Evolutionary conservation across 371 early-diverging fungal species (phyloP), one percentile per base, ranked within the genome.

Genomic region (Syncephalastrum racemosum): DNA sequence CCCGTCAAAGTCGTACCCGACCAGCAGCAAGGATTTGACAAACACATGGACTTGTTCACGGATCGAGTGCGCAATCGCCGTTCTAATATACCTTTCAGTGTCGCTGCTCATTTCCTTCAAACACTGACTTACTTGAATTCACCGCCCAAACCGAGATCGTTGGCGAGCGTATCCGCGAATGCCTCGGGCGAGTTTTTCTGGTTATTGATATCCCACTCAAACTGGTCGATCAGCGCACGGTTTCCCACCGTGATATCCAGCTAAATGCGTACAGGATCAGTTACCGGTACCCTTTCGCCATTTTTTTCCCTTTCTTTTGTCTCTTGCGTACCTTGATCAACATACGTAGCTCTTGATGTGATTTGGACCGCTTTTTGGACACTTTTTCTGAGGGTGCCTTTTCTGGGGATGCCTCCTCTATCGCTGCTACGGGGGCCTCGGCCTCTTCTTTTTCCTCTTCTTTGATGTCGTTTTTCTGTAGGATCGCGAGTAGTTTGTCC

Each of bases 1-100:
- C 15, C 77, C 77, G 42, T 82, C 74, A 62, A 90, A 90, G 19
- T 82, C 81, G 64, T 94, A 91, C 3, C 93, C 95, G 2, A 91
- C 80, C 41, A 95, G 75, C 22, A 90, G 70, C 24, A 96, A 69
- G 4, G 94, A 89, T 64, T 94, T 94, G 40, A 83, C 80, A 64
- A 86, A 90, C 3, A 83, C 81, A 59, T 93, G 88, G 8, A 94
- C 80, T 77, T 97, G 98, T 65, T 97, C 98, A n/a, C 96, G 85
- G 20, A 96, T 94, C 0, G 91, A 83, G 59, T 96, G 96, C 0
- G 95, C 91, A 49, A 95, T 92, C 0, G 95, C 92, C 1, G 96
- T 92, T 66, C 87, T 76, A 76, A 62, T 18, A 58, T 36, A n/a
- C 46, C 8, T 53, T 44, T 25, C 56, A 25, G 47, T 49, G 16